Evolutionary conservation across 768 basidiomycete species (phyloP).

Genomic region (Tremella mesenterica): DNA sequence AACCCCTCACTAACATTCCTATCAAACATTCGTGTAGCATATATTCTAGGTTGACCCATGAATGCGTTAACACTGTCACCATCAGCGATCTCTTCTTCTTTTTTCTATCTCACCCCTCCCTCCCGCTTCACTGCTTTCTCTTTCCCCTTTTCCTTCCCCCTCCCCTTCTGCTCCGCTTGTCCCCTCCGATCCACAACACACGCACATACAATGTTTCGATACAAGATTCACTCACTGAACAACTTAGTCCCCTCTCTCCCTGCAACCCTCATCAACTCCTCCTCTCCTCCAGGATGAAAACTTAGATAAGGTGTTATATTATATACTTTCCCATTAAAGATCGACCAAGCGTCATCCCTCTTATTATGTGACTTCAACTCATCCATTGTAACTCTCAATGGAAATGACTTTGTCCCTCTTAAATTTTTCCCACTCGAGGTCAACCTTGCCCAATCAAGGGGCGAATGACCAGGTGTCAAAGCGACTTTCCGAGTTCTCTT

Average conservation of each 20-base stretch:
- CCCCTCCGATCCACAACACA: too few relatives aligned
- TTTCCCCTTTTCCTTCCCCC: too few relatives aligned
- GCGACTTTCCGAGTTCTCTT: slow-evolving; percentile 63
- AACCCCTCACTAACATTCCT: slow-evolving; percentile 63
- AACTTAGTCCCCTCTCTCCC: slow-evolving; percentile 90
- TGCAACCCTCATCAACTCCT: slow-evolving; percentile 87
- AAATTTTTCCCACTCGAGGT: slow-evolving; percentile 74
- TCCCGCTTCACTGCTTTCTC: too few relatives aligned
- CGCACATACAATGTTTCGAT: background rate
- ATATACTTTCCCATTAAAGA: slow-evolving; percentile 87
- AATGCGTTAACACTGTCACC: slow-evolving; percentile 69
- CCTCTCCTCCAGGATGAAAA: slow-evolving; percentile 91
- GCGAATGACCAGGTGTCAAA: slow-evolving; percentile 80
- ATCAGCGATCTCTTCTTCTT: background rate
- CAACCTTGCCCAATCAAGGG: slow-evolving; percentile 86
- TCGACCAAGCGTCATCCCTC: slow-evolving; percentile 83
- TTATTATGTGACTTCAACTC: slow-evolving; percentile 56
- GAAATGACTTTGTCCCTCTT: slow-evolving; percentile 50
- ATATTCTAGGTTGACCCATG: slow-evolving; percentile 93
- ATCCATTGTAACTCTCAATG: slow-evolving; percentile 23
- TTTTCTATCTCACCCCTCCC: too few relatives aligned
- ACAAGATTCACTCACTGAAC: slow-evolving; percentile 58
- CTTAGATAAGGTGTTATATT: slow-evolving; percentile 86
- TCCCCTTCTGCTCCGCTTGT: too few relatives aligned
- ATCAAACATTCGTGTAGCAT: slow-evolving; percentile 91